Percentiles rank a stretch among this genome's conserved stretches.
These are phyloP conservation scores for Calophaca sinica DNA, from an alignment of 306 rosid genomes.

Conservation along the genomic window DNA sequence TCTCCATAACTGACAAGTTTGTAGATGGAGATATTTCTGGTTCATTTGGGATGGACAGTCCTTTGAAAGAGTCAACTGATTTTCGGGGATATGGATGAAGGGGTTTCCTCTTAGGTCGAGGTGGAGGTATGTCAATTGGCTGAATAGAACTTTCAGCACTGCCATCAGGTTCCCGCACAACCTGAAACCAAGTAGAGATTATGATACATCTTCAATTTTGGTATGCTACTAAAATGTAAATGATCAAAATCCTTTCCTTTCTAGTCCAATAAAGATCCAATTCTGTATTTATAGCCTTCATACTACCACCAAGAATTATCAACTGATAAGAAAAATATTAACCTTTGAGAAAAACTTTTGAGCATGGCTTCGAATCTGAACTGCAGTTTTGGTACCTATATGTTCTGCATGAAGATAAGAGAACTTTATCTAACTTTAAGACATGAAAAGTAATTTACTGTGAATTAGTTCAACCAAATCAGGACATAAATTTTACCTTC, in stretches of 20 bases:
- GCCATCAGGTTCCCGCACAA: conserved; percentile 69
- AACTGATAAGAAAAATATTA: conserved; percentile 21
- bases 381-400: conserved; percentile 95
- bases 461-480: conserved; percentile 4
- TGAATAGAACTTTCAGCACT: conserved; percentile 62
- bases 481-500: conserved; percentile 66
- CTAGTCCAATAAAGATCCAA: not conserved
- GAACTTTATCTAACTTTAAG: conserved; percentile 47
- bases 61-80: conserved; percentile 55
- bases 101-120: conserved; percentile 95
- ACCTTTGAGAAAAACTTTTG: conserved; percentile 99
- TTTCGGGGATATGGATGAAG: conserved; percentile 96
- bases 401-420: conserved; percentile 77
- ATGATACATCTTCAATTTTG: not conserved
- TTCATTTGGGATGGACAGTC: conserved; percentile 48
- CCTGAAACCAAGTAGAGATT: conserved; percentile 59
- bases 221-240: not conserved
- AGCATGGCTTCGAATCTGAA: conserved; percentile 99
- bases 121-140: conserved; percentile 90
- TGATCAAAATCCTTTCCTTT: not conserved
- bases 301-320: not conserved
- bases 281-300: not conserved
- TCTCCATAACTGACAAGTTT: conserved; percentile 55
- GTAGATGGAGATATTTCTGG: conserved; percentile 69
- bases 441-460: not conserved